Evolutionary conservation across 2,329 filamentous ascomycete species (phyloP).

Genomic region (Ophiostoma tasmaniense): DNA sequence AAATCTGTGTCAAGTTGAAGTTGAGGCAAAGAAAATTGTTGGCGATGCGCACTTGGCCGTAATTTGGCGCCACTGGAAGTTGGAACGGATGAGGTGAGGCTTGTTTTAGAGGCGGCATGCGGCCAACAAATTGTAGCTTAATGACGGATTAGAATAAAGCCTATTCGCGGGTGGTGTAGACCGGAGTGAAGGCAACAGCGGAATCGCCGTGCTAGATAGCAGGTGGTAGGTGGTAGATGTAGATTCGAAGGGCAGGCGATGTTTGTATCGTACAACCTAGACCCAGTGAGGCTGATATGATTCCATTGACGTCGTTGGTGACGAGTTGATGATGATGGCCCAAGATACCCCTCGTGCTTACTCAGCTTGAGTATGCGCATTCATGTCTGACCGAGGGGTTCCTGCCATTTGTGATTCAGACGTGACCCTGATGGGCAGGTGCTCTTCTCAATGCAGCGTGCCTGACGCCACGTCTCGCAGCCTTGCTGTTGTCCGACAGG

Average conservation of each 20-base stretch:
- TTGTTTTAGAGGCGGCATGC: not conserved
- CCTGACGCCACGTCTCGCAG: not conserved
- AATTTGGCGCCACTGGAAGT: not conserved
- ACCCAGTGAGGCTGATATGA: not conserved
- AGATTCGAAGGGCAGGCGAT: not conserved
- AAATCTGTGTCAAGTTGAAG: not conserved
- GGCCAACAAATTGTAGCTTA: not conserved
- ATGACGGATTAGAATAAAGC: not conserved
- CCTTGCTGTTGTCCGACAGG: constrained; percentile 1
- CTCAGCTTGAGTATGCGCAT: not conserved
- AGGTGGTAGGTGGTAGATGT: not conserved
- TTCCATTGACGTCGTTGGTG: not conserved
- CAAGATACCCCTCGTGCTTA: not conserved
- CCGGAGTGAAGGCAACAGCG: not conserved
- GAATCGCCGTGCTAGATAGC: not conserved
- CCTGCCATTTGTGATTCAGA: not conserved
- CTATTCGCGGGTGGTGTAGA: not conserved
- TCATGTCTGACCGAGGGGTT: not conserved
- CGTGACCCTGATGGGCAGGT: not conserved
- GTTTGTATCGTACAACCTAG: not conserved
- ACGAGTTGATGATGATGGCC: not conserved
- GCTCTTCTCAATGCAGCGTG: constrained; percentile 1
- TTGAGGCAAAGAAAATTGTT: constrained; percentile 6
- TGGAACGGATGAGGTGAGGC: not conserved
- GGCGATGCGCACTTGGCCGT: not conserved